Evolutionary conservation across 23 red algal genomes (phyloP).

Genomic region (Agarophyton chilense): DNA sequence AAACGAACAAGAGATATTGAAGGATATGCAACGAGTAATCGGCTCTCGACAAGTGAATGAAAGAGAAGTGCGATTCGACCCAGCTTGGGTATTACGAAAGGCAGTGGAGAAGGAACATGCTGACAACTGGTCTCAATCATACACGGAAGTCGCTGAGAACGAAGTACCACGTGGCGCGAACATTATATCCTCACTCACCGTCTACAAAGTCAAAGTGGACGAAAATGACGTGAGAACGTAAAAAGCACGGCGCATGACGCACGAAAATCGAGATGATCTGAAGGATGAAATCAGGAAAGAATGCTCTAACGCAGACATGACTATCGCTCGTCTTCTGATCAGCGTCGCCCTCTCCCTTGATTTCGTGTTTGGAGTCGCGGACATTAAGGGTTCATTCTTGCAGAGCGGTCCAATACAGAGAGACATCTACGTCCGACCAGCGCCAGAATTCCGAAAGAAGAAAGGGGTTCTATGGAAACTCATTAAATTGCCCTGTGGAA

Average conservation of each 20-base stretch:
- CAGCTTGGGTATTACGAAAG: not conserved
- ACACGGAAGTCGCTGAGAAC: not conserved
- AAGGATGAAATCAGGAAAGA: not conserved
- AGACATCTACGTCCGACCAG: slow-evolving; percentile 22
- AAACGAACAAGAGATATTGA: not conserved
- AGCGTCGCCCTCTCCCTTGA: not conserved
- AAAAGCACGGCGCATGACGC: not conserved
- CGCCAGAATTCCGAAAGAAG: not conserved
- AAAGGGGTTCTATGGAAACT: slow-evolving; percentile 32
- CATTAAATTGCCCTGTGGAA: slow-evolving; percentile 29
- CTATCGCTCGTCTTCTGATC: slow-evolving; percentile 8
- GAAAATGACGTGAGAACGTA: not conserved
- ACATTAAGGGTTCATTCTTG: slow-evolving; percentile 23
- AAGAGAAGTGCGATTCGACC: not conserved
- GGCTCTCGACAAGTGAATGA: not conserved
- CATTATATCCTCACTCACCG: slow-evolving; percentile 12
- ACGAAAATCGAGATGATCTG: not conserved
- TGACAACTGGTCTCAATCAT: not conserved
- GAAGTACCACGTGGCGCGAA: slow-evolving; percentile 26
- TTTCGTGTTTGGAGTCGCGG: not conserved
- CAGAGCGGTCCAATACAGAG: slow-evolving; percentile 21
- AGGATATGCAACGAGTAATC: not conserved
- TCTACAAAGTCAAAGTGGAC: slow-evolving; percentile 38
- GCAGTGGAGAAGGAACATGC: not conserved
- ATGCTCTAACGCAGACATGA: slow-evolving; percentile 17